phyloP scores from a whole-genome alignment of 2,329 filamentous ascomycete genomes.

The Dryadomyces quercivorus region DNA sequence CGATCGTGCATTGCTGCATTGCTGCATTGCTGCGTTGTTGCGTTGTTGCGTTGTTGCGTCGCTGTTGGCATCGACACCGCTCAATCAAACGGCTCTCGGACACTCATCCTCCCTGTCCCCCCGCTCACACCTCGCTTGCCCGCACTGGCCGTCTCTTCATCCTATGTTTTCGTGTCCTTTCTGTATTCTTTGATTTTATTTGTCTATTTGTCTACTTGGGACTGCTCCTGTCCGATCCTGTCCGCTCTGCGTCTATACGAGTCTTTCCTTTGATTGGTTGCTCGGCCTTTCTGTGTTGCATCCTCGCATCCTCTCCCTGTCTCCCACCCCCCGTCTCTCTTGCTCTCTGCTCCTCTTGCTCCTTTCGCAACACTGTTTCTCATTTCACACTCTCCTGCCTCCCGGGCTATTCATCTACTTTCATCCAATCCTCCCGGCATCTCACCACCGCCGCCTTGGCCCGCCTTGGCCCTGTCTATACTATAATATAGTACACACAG shows the following conservation, averaged over 20 bases:
- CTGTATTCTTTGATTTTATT: neutral
- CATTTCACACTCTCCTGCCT: neutral
- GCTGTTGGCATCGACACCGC: conserved; percentile 1
- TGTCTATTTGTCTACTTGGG: neutral
- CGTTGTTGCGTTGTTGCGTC: no score
- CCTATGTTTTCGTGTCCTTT: neutral
- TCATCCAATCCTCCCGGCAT: neutral
- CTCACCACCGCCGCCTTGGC: no score
- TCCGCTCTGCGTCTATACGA: neutral
- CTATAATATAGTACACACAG: no score
- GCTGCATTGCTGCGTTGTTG: no score
- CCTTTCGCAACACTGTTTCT: neutral
- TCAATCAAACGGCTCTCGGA: neutral
- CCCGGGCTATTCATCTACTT: neutral
- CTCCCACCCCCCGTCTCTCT: conserved; percentile 1
- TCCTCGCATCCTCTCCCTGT: neutral
- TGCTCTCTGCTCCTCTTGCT: neutral
- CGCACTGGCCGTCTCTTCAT: neutral
- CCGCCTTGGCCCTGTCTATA: neutral
- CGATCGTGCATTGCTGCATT: no score
- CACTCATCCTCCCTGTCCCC: neutral
- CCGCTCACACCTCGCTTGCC: neutral
- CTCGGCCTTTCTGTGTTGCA: neutral
- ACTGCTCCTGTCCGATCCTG: neutral
- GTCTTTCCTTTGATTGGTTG: neutral